A percentile compares a stretch with the other conserved stretches of the same genome.
These are phyloP conservation scores for Chlorella variabilis DNA, from an alignment of 163 green algal species.

Conservation along the genomic window DNA sequence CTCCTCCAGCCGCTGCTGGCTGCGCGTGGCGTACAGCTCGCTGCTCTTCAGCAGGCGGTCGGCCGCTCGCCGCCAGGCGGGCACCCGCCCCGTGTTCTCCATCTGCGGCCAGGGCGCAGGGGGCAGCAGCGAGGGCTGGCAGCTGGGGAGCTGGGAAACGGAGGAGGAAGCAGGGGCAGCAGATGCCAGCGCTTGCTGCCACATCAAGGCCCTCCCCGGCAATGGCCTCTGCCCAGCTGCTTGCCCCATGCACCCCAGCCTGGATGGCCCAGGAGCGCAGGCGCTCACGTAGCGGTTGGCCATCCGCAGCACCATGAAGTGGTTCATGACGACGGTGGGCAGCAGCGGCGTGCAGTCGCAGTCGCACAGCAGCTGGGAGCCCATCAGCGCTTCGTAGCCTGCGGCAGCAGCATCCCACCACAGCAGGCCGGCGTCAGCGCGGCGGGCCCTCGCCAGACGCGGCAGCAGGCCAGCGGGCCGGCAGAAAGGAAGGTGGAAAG, in stretches of 20 bases:
- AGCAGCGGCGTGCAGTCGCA: constrained; percentile 29
- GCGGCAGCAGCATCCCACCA: too few species aligned
- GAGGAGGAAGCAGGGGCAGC: not conserved
- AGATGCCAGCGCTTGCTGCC: too few species aligned
- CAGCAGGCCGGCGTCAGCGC: too few species aligned
- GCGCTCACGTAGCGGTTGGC: constrained; percentile 27
- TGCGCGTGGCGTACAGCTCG: not conserved
- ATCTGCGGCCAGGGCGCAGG: not conserved
- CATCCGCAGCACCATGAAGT: constrained; percentile 26
- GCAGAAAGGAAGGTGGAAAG: not conserved
- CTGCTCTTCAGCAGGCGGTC: constrained; percentile 4
- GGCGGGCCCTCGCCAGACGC: too few species aligned
- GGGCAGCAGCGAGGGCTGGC: too few species aligned
- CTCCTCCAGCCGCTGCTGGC: constrained; percentile 1
- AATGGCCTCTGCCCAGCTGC: too few species aligned
- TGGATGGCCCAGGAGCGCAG: too few species aligned
- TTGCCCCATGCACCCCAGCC: too few species aligned
- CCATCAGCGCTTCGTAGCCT: constrained; percentile 25
- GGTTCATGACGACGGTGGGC: constrained; percentile 13
- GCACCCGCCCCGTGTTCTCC: constrained; percentile 7
- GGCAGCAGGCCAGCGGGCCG: too few species aligned
- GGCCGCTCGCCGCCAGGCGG: constrained; percentile 9
- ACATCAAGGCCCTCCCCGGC: too few species aligned
- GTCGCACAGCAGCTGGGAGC: constrained; percentile 11
- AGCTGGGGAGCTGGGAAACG: too few species aligned